A percentile compares a stretch with the other conserved stretches of the same genome.
These are phyloP conservation scores for Hypoxylon sp. DNA, from an alignment of 2,329 filamentous ascomycete species.

Conservation along the genomic window DNA sequence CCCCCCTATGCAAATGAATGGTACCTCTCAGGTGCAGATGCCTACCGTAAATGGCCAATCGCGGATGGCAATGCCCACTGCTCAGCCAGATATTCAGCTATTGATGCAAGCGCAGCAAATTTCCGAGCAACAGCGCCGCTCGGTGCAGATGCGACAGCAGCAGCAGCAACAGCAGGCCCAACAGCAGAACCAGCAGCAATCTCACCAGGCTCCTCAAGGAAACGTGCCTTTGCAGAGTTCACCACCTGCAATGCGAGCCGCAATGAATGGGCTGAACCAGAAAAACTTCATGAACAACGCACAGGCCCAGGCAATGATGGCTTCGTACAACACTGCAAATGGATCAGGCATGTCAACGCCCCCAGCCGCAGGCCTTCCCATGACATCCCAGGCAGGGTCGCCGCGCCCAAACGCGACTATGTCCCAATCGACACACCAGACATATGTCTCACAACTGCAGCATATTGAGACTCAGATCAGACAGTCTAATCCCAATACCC, in stretches of 20 bases:
- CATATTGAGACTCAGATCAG: constrained; percentile 68
- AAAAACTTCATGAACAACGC: constrained; percentile 68
- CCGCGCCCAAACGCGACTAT: constrained; percentile 61
- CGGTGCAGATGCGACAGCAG: constrained; percentile 63
- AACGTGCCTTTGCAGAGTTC: constrained; percentile 56
- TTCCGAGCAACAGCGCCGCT: constrained; percentile 73
- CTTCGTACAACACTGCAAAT: constrained; percentile 63
- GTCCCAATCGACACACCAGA: constrained; percentile 62
- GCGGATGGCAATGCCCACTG: constrained; percentile 69
- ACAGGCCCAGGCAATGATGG: constrained; percentile 65
- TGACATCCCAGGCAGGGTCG: constrained; percentile 63
- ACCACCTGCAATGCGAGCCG: constrained; percentile 61
- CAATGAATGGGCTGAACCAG: constrained; percentile 63
- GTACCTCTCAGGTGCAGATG: constrained; percentile 79
- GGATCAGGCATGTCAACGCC: constrained; percentile 62
- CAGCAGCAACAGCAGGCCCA: constrained; percentile 55
- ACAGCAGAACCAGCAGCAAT: constrained; percentile 56
- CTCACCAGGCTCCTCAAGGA: constrained; percentile 58
- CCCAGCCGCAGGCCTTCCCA: constrained; percentile 62
- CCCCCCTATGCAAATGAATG: constrained; percentile 72
- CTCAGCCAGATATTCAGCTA: constrained; percentile 67
- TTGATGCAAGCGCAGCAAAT: constrained; percentile 77
- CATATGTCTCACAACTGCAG: constrained; percentile 64
- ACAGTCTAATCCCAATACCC: constrained; percentile 66
- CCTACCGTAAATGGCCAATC: constrained; percentile 72